Percentiles rank a stretch among this genome's conserved stretches.
Evolutionary conservation across 345 rosid species (phyloP).

Genomic region (Schrenkiella parvula): DNA sequence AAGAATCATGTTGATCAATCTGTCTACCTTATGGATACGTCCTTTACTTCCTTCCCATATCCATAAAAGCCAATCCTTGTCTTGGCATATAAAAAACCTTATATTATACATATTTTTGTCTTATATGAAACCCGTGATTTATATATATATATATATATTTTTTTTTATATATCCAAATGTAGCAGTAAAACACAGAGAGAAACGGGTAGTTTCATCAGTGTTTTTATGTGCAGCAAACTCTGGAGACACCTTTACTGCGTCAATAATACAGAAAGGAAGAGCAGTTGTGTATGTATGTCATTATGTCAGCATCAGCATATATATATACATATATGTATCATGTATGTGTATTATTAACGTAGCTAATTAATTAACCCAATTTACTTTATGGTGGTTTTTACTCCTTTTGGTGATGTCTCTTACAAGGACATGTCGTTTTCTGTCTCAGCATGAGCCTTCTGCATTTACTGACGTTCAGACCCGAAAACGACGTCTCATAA

Average conservation of each 20-base stretch:
- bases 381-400: constrained; percentile 24
- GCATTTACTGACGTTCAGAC: constrained; percentile 29
- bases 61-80: constrained; percentile 28
- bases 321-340: neutral
- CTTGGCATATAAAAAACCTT: neutral
- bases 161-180: no score
- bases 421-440: constrained; percentile 35
- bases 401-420: constrained; percentile 34
- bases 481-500: constrained; percentile 30
- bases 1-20: neutral
- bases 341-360: neutral
- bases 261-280: constrained; percentile 30
- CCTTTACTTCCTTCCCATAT: constrained; percentile 8
- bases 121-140: constrained; percentile 9
- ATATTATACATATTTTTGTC: neutral
- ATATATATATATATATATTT: no score
- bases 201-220: constrained; percentile 32
- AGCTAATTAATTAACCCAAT: neutral
- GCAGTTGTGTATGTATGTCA: constrained; percentile 11
- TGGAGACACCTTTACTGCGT: constrained; percentile 25
- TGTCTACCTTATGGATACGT: constrained; percentile 3
- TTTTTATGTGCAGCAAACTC: constrained; percentile 17
- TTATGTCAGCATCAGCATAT: constrained; percentile 18
- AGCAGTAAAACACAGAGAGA: constrained; percentile 29
- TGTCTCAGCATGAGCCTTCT: constrained; percentile 35